Conservation (phyloP, 768 basidiomycete species). For the Suillus bovinus region DNA sequence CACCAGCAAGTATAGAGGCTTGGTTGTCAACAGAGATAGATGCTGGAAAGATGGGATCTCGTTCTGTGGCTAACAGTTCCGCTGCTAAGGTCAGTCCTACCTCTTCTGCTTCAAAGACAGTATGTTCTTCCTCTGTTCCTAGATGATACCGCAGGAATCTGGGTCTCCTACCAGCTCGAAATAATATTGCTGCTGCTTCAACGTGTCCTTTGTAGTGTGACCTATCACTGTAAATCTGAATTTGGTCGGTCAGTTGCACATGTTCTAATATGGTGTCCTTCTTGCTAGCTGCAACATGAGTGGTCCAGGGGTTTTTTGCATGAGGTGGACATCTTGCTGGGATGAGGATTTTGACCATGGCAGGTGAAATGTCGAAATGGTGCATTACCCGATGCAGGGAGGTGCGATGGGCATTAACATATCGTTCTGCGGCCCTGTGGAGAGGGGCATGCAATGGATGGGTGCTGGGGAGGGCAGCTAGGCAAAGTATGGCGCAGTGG, state of each 20-base stretch:
- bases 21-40: conserved; percentile 18
- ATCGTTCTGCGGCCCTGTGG: background rate
- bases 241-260: accelerated
- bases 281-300: background rate
- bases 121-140: conserved; percentile 13
- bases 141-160: conserved; percentile 7
- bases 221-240: conserved; percentile 22
- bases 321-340: background rate
- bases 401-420: background rate
- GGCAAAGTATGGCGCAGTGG: accelerated
- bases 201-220: background rate
- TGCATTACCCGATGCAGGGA: background rate
- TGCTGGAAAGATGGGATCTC: background rate
- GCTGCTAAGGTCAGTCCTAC: conserved; percentile 15
- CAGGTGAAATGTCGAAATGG: background rate
- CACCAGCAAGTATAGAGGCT: conserved; percentile 11
- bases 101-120: conserved; percentile 20
- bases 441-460: background rate
- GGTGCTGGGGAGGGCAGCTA: background rate
- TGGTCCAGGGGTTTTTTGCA: background rate
- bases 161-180: background rate
- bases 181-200: conserved; percentile 16
- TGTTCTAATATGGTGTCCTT: background rate
- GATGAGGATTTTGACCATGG: background rate
- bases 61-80: conserved; percentile 3